phyloP scores from a whole-genome alignment of 2,329 filamentous ascomycete species.

The Rachicladosporium sp. region DNA sequence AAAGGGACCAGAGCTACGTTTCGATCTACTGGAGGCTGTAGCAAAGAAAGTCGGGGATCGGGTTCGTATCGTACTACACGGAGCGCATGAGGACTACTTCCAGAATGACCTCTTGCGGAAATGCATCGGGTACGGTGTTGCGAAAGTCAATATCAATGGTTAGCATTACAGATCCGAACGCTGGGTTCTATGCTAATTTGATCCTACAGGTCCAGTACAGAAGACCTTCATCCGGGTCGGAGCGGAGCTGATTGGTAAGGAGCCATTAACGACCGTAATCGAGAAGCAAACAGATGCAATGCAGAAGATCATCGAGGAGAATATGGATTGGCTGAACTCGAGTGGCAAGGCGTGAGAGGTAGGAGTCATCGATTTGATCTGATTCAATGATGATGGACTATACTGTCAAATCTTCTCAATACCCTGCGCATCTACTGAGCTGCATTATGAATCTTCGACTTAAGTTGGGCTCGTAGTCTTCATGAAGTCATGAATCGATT shows the following conservation, averaged over 20 bases:
- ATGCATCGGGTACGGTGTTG: conserved; percentile 41
- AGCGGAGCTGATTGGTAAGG: too few species aligned
- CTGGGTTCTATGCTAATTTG: conserved; percentile 12
- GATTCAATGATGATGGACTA: too few species aligned
- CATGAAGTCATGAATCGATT: too few species aligned
- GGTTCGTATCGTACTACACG: conserved; percentile 42
- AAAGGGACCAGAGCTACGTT: conserved; percentile 23
- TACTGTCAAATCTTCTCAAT: too few species aligned
- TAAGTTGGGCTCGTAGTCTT: too few species aligned
- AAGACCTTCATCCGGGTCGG: too few species aligned
- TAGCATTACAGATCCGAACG: too few species aligned
- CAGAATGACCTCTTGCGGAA: conserved; percentile 32
- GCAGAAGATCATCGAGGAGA: conserved; percentile 15
- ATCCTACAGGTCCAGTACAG: conserved; percentile 10
- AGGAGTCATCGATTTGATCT: too few species aligned
- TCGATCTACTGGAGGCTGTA: conserved; percentile 27
- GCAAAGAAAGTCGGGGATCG: conserved; percentile 25
- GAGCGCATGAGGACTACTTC: conserved; percentile 41
- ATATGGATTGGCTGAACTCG: conserved; percentile 9
- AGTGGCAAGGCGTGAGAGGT: conserved; percentile 6
- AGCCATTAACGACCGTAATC: conserved; percentile 17
- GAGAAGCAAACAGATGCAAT: conserved; percentile 20
- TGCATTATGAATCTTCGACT: too few species aligned
- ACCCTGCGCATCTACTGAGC: too few species aligned
- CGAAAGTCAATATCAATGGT: conserved; percentile 49